A percentile compares a stretch with the other conserved stretches of the same genome.
These are phyloP conservation scores for Alternaria gaisen DNA, from an alignment of 2,329 filamentous ascomycete species.

Conservation along the genomic window DNA sequence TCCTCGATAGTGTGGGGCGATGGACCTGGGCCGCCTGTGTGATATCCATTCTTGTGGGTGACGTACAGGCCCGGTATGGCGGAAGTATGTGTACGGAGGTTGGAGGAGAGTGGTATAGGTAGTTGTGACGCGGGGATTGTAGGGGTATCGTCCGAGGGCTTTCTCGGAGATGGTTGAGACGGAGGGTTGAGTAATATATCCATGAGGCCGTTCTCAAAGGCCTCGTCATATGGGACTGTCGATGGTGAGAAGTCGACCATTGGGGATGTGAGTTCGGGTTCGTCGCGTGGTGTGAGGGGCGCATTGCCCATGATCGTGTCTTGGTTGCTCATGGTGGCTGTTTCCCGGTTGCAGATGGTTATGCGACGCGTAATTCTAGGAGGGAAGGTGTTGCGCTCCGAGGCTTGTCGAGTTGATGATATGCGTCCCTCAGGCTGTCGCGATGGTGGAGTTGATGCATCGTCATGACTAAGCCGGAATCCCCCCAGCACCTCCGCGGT, in stretches of 20 bases:
- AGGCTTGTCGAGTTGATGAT: neutral
- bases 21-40: slow-evolving; percentile 58
- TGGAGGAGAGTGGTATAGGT: slow-evolving; percentile 55
- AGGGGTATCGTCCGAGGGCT: slow-evolving; percentile 29
- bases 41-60: slow-evolving; percentile 58
- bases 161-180: slow-evolving; percentile 32
- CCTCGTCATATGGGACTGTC: slow-evolving; percentile 55
- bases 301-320: slow-evolving; percentile 38
- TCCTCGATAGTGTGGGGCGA: slow-evolving; percentile 43
- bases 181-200: slow-evolving; percentile 49
- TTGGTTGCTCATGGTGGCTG: slow-evolving; percentile 27
- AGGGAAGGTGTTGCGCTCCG: neutral
- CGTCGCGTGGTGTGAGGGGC: slow-evolving; percentile 46
- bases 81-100: slow-evolving; percentile 54
- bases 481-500: slow-evolving; percentile 19
- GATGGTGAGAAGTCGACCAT: slow-evolving; percentile 54
- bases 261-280: slow-evolving; percentile 40
- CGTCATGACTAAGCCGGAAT: slow-evolving; percentile 15
- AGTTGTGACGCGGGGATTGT: slow-evolving; percentile 47
- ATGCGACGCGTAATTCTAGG: slow-evolving; percentile 1
- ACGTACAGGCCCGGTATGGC: slow-evolving; percentile 56
- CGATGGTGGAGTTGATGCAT: slow-evolving; percentile 6
- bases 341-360: neutral
- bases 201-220: slow-evolving; percentile 57
- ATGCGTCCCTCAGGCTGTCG: slow-evolving; percentile 4